phyloP scores from a whole-genome alignment of 108 stramenopile species.

The Bacterosira constricta region DNA sequence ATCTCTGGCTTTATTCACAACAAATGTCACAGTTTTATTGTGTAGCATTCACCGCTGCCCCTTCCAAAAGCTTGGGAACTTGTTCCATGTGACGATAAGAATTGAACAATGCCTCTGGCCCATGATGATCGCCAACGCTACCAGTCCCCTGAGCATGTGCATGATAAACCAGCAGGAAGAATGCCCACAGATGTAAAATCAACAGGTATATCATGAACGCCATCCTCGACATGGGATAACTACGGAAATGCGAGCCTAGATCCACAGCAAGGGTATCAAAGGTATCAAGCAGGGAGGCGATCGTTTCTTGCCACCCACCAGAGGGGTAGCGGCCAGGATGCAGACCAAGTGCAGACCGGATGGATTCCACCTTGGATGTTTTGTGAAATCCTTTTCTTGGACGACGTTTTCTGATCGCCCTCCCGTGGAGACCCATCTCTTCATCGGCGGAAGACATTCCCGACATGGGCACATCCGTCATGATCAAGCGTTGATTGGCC shows the following conservation, averaged over 20 bases:
- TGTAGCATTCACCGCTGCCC: background rate
- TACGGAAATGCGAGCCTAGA: conserved; percentile 71
- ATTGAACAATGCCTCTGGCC: conserved; percentile 34
- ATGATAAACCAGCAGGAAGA: conserved; percentile 81
- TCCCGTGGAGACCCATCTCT: conserved; percentile 22
- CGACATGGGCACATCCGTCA: conserved; percentile 30
- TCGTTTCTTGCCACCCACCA: conserved; percentile 64
- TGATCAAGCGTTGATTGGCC: conserved; percentile 43
- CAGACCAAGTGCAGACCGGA: conserved; percentile 71
- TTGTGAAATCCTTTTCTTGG: conserved; percentile 11
- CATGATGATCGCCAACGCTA: conserved; percentile 37
- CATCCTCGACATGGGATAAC: conserved; percentile 73
- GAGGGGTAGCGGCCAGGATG: conserved; percentile 49
- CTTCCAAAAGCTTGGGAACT: conserved; percentile 11
- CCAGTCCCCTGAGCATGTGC: conserved; percentile 75
- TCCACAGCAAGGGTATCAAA: conserved; percentile 75
- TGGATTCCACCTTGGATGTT: conserved; percentile 53
- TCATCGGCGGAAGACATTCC: conserved; percentile 48
- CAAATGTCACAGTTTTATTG: too few species aligned
- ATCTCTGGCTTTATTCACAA: too few species aligned
- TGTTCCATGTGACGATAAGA: conserved; percentile 48
- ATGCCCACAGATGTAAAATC: conserved; percentile 82
- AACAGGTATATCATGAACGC: conserved; percentile 77
- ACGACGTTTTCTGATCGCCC: conserved; percentile 9
- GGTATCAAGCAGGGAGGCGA: conserved; percentile 71